These are phyloP conservation scores for Ailanthus altissimus DNA, from an alignment of 345 rosid species.

Conservation along the genomic window DNA sequence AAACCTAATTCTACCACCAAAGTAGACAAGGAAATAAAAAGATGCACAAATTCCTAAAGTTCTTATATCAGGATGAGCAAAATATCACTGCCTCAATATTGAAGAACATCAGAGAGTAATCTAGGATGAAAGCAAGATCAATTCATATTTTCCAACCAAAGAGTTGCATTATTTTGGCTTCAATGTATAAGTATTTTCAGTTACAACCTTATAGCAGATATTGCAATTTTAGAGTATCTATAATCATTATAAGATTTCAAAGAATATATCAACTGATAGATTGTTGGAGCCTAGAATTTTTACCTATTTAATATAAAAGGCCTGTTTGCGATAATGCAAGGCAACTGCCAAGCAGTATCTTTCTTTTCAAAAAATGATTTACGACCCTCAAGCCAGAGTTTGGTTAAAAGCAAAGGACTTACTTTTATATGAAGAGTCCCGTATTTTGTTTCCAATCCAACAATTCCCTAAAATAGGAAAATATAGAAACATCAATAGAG, in stretches of 20 bases:
- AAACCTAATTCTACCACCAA: neutral
- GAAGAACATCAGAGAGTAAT: neutral
- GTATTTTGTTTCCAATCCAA: slow-evolving; percentile 76
- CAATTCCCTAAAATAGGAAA: slow-evolving; percentile 59
- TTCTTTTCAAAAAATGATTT: neutral
- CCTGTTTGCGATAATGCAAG: slow-evolving; percentile 1
- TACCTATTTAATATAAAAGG: neutral
- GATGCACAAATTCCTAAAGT: neutral
- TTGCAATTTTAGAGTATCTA: neutral
- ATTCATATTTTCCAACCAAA: neutral
- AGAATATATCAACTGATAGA: neutral
- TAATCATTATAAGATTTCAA: neutral
- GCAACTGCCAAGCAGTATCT: neutral
- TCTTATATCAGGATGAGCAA: neutral
- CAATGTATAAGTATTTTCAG: neutral
- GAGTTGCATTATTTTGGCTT: neutral
- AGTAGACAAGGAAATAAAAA: neutral
- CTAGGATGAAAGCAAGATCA: neutral
- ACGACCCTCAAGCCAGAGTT: neutral
- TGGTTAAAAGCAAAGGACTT: slow-evolving; percentile 29
- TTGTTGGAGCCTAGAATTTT: neutral
- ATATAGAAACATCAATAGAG: slow-evolving; percentile 5
- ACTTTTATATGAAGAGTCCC: slow-evolving; percentile 86
- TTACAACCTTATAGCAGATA: neutral
- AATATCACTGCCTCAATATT: neutral